A percentile compares a stretch with the other conserved stretches of the same genome.
Conservation (phyloP, 495 filamentous ascomycete genomes). For the Haplographium delicatum region DNA sequence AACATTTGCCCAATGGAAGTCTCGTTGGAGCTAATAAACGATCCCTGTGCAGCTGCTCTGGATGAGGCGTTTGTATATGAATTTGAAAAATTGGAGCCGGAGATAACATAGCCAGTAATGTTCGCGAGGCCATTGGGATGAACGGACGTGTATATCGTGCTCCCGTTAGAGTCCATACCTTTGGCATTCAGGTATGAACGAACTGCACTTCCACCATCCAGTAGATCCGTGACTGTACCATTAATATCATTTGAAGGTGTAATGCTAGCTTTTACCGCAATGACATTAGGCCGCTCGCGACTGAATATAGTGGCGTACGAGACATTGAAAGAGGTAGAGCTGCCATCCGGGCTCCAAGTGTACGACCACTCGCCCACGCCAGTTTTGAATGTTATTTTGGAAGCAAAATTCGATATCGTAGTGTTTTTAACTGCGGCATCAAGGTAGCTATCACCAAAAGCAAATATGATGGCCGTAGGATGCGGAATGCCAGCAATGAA, state of each 20-base stretch:
- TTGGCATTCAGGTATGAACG: slow-evolving; percentile 41
- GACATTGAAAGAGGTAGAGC: slow-evolving; percentile 44
- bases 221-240: slow-evolving; percentile 46
- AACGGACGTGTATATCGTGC: slow-evolving; percentile 46
- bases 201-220: slow-evolving; percentile 49
- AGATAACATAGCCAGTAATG: slow-evolving; percentile 48
- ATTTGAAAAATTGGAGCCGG: slow-evolving; percentile 35
- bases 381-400: slow-evolving; percentile 56
- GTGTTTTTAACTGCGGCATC: slow-evolving; percentile 56
- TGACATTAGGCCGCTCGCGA: slow-evolving; percentile 33
- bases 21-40: slow-evolving; percentile 35
- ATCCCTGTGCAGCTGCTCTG: slow-evolving; percentile 27
- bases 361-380: slow-evolving; percentile 61
- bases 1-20: slow-evolving; percentile 48
- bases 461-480: slow-evolving; percentile 47
- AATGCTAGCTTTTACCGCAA: slow-evolving; percentile 44
- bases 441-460: slow-evolving; percentile 50
- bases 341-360: slow-evolving; percentile 55
- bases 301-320: slow-evolving; percentile 50
- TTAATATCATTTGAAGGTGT: slow-evolving; percentile 34
- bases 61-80: slow-evolving; percentile 28
- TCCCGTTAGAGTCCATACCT: slow-evolving; percentile 31
- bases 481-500: slow-evolving; percentile 67
- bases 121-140: slow-evolving; percentile 42
- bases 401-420: slow-evolving; percentile 56